phyloP scores from a whole-genome alignment of 2,329 filamentous ascomycete species.

The Phaeosphaeriaceae sp. region DNA sequence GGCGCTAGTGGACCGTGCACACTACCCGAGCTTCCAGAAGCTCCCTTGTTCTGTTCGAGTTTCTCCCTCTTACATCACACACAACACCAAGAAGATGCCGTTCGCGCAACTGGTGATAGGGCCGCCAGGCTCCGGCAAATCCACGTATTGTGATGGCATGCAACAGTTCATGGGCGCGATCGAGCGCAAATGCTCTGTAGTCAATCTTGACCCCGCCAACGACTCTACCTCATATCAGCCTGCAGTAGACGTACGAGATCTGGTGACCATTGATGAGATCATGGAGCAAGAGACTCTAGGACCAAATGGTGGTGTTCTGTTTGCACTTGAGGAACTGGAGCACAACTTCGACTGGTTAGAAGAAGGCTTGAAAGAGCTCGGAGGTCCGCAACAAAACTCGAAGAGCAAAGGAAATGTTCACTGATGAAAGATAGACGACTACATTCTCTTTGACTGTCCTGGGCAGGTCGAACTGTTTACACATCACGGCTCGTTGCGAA shows the following conservation, averaged over 20 bases:
- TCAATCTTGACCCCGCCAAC: slow-evolving; percentile 97
- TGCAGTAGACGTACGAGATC: slow-evolving; percentile 86
- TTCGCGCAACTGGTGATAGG: slow-evolving; percentile 85
- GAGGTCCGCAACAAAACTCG: slow-evolving; percentile 52
- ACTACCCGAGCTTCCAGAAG: slow-evolving; percentile 19
- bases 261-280: slow-evolving; percentile 91
- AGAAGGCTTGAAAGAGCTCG: slow-evolving; percentile 77
- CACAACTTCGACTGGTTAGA: slow-evolving; percentile 93
- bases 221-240: slow-evolving; percentile 88
- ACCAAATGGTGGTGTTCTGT: slow-evolving; percentile 90
- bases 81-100: slow-evolving; percentile 53
- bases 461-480: slow-evolving; percentile 98
- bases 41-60: slow-evolving; percentile 1
- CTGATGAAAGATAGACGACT: slow-evolving; percentile 70
- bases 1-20: slow-evolving; percentile 10
- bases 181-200: slow-evolving; percentile 90
- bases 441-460: slow-evolving; percentile 93
- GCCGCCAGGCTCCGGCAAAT: slow-evolving; percentile 95
- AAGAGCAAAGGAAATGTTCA: slow-evolving; percentile 3
- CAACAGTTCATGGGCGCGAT: slow-evolving; percentile 98
- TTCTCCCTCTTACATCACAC: slow-evolving; percentile 2
- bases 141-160: slow-evolving; percentile 98
- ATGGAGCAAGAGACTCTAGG: slow-evolving; percentile 92
- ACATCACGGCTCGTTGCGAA: slow-evolving; percentile 88
- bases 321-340: slow-evolving; percentile 94